Evolutionary conservation across 306 rosid species (phyloP), one percentile per base, ranked within the genome.

Genomic region (Luffa aegyptiaca): DNA sequence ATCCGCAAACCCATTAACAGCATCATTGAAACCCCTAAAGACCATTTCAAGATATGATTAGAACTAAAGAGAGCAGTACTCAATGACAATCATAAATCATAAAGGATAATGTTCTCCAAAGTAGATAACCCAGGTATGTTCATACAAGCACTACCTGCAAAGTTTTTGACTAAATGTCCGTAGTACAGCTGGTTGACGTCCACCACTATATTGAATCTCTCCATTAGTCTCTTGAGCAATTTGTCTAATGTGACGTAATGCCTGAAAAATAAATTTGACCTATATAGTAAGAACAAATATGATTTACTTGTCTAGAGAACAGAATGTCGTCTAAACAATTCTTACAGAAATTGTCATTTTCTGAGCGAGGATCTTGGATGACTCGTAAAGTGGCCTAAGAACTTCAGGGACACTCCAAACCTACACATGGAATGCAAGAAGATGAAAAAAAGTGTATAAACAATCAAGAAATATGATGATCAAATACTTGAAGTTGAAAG

Each of bases 381-480:
- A 95, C 77, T 93, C 96, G 10, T 95, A 95, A 21, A 94, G 97
- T 62, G 97, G 97, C 85, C 98, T 84, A 65, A 94, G 91, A 37
- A 94, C 98, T 85, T 95, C 99, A 62, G 99, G 99, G 6, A 95
- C 99, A 58, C 99, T 95, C 94, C 96, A 89, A 77, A 90, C 96
- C 99, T 95, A 66, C 12, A n/a, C 55, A 5, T 56, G 21, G 66
- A 74, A 83, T 18, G 31, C 9, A 20, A 20, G 42, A 18, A 5
- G 31, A 11, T 3, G 4, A 52, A 44, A 39, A 41, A 13, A 2
- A 9, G n/a, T 12, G 53, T 6, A 10, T 0, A 20, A 17, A 66
- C 26, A 11, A 35, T 75, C 10, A 52, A 74, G 48, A 53, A 9
- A 35, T 17, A 35, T 16, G 18, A 6, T 8, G 35, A 52, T 52